A percentile compares a stretch with the other conserved stretches of the same genome.
Evolutionary conservation across 2,329 filamentous ascomycete genomes (phyloP).

Genomic region (Huntiella abstrusa): DNA sequence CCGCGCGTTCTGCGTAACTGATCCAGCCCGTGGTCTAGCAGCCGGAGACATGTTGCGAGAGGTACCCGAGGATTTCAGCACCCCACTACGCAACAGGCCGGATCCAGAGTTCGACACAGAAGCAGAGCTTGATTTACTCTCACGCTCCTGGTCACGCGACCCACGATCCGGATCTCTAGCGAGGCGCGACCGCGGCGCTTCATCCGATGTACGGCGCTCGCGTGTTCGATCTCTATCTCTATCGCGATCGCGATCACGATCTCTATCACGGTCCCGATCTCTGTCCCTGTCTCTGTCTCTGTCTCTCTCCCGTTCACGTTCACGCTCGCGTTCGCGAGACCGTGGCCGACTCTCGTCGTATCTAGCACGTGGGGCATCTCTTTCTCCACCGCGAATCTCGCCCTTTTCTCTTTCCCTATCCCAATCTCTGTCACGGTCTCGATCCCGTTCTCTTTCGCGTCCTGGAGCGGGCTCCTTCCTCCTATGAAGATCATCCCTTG

Average conservation of each 20-base stretch:
- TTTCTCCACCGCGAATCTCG: neutral
- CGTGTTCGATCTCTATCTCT: constrained; percentile 5
- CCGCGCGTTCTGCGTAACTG: constrained; percentile 24
- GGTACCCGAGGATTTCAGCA: constrained; percentile 17
- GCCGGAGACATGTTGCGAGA: constrained; percentile 7
- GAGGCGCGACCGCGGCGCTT: neutral
- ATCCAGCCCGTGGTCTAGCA: constrained; percentile 21
- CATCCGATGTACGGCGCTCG: neutral
- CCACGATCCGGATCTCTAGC: neutral
- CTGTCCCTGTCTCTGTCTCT: neutral
- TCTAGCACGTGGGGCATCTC: constrained; percentile 1
- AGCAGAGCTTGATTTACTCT: constrained; percentile 1
- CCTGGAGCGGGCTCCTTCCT: neutral
- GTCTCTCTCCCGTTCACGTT: constrained; percentile 3
- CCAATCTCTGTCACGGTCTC: constrained; percentile 2
- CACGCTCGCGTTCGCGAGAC: constrained; percentile 3
- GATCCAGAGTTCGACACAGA: no score
- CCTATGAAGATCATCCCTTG: no score
- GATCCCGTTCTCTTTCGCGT: constrained; percentile 2
- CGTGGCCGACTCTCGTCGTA: constrained; percentile 1
- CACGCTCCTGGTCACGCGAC: constrained; percentile 1
- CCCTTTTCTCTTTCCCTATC: constrained; percentile 2
- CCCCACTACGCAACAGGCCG: neutral
- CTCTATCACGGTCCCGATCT: neutral
- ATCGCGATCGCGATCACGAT: constrained; percentile 2